Conservation (phyloP, 352 stramenopile genomes). For the Salisapilia sapeloensis region DNA sequence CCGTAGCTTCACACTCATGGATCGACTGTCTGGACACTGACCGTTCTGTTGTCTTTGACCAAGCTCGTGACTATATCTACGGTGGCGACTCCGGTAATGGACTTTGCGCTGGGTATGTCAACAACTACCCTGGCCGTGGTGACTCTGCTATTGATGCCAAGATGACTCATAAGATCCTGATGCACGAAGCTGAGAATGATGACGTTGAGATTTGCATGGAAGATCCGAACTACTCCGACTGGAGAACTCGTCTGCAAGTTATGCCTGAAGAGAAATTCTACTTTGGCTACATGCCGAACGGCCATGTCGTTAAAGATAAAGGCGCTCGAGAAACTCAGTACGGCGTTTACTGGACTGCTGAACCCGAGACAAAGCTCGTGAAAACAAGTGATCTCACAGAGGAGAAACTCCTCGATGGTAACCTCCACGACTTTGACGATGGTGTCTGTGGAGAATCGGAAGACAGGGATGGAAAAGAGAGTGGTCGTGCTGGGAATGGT, state of each 20-base stretch:
- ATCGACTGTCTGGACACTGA: conserved; percentile 58
- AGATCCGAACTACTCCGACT: conserved; percentile 39
- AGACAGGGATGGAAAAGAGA: conserved; percentile 14
- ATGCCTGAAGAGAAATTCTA: conserved; percentile 25
- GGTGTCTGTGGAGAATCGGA: conserved; percentile 36
- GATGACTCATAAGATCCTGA: conserved; percentile 36
- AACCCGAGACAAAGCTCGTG: conserved; percentile 13
- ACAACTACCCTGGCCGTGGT: conserved; percentile 37
- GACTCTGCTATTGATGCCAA: conserved; percentile 16
- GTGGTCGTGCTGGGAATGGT: conserved; percentile 22
- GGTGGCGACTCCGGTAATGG: conserved; percentile 18
- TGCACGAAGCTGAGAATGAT: conserved; percentile 20
- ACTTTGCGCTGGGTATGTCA: conserved; percentile 40
- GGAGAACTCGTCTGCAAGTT: conserved; percentile 20
- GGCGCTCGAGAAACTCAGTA: conserved; percentile 28
- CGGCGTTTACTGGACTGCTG: conserved; percentile 40
- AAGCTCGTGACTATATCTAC: conserved; percentile 32
- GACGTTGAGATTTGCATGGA: conserved; percentile 21
- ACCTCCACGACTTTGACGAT: conserved; percentile 52
- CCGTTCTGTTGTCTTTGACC: conserved; percentile 34
- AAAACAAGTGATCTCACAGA: conserved; percentile 27
- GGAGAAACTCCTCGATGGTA: conserved; percentile 37
- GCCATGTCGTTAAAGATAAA: conserved; percentile 45
- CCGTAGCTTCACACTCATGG: conserved; percentile 29
- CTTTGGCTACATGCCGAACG: conserved; percentile 46